These are phyloP conservation scores for Plasmodium reichenowi DNA, from an alignment of 169 alveolate genomes.

Conservation along the genomic window DNA sequence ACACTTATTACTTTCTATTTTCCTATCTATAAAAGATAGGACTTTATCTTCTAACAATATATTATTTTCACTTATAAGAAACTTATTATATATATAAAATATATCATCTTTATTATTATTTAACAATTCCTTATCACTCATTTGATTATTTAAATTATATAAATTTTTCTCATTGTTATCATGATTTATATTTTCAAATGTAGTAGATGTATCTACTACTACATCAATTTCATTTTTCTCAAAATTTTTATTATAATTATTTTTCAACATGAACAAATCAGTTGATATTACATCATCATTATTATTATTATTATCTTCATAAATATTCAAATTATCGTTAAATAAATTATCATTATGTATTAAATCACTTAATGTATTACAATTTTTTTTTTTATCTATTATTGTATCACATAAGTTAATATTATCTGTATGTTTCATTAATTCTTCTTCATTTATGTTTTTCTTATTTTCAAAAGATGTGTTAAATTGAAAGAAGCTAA, in stretches of 20 bases:
- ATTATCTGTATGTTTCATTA: neutral
- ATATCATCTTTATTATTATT: no score
- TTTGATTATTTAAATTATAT: no score
- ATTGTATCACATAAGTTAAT: neutral
- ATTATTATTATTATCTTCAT: neutral
- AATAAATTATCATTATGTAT: neutral
- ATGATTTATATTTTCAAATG: neutral
- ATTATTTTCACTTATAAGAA: no score
- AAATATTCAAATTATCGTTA: neutral
- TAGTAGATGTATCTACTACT: neutral
- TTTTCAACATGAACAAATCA: neutral
- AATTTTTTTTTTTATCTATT: constrained; percentile 3
- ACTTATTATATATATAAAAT: no score
- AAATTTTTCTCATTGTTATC: no score
- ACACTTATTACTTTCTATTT: no score
- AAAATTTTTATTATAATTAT: neutral
- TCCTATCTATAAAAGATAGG: no score
- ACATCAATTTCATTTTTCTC: neutral
- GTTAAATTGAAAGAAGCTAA: constrained; percentile 30
- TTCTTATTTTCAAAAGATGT: constrained; percentile 12
- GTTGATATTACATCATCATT: neutral
- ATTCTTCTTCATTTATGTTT: neutral
- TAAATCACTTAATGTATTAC: neutral
- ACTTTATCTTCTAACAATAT: no score
- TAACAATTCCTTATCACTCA: no score